These are phyloP conservation scores for Gaertneriomyces semiglobifer DNA, from an alignment of 192 early-diverging fungal genomes.

Conservation along the genomic window DNA sequence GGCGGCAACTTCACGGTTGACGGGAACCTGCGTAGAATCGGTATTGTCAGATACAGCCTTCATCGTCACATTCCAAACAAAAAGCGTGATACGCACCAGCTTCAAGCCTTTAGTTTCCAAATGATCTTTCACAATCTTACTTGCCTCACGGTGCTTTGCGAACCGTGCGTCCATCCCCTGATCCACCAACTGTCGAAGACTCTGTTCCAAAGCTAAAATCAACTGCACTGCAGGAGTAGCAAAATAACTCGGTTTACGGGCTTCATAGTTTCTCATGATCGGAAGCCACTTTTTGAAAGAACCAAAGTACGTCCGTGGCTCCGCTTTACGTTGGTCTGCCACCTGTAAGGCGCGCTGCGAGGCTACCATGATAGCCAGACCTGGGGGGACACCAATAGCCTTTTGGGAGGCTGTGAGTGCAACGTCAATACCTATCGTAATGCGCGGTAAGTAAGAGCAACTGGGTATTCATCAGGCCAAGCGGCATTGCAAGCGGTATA, in stretches of 20 bases:
- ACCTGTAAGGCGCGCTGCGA: constrained; percentile 70
- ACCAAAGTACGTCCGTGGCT: constrained; percentile 84
- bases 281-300: constrained; percentile 95
- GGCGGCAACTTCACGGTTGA: constrained; percentile 41
- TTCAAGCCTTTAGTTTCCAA: constrained; percentile 70
- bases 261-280: constrained; percentile 95
- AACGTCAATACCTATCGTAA: constrained; percentile 64
- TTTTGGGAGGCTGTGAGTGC: constrained; percentile 93
- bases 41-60: neutral
- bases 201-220: constrained; percentile 81
- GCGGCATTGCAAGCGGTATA: neutral
- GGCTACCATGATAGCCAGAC: constrained; percentile 83
- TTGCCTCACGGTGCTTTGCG: constrained; percentile 69
- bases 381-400: constrained; percentile 91
- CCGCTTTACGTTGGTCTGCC: constrained; percentile 67
- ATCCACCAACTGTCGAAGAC: constrained; percentile 72
- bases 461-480: neutral
- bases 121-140: constrained; percentile 68
- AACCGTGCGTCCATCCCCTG: constrained; percentile 73
- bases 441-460: neutral
- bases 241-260: constrained; percentile 88
- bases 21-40: constrained; percentile 31
- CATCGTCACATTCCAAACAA: neutral
- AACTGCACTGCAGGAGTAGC: constrained; percentile 95
- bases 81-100: constrained; percentile 56